Evolutionary conservation across 1,284 basidiomycete species (phyloP).

Genomic region (Fomitopsis palustris): DNA sequence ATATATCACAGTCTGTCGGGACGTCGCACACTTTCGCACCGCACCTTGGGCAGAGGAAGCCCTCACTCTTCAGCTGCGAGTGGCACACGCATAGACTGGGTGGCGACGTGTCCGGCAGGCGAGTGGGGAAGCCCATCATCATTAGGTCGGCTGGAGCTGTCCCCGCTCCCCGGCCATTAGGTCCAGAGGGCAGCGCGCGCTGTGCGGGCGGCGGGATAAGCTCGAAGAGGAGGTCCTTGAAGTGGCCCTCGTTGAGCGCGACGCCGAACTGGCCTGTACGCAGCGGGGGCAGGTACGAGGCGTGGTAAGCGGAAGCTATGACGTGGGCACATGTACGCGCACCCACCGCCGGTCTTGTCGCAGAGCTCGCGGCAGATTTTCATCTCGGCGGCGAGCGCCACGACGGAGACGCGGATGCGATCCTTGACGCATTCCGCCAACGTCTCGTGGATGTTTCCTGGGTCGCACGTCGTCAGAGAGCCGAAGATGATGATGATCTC

Average conservation of each 20-base stretch:
- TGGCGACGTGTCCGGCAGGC: conserved; percentile 80
- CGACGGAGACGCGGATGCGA: conserved; percentile 88
- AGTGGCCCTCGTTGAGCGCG: conserved; percentile 95
- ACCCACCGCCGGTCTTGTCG: conserved; percentile 82
- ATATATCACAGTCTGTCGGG: conserved; percentile 97
- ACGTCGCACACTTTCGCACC: conserved; percentile 94
- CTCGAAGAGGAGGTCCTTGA: conserved; percentile 93
- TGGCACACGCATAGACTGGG: conserved; percentile 92
- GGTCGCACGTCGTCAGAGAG: conserved; percentile 94
- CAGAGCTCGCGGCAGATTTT: conserved; percentile 93
- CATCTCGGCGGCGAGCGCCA: conserved; percentile 94
- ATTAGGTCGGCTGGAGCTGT: conserved; percentile 86
- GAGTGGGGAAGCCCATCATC: conserved; percentile 98
- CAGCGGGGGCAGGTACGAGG: not conserved
- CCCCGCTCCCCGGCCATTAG: conserved; percentile 30
- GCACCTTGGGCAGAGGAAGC: conserved; percentile 95
- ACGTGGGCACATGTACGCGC: not conserved
- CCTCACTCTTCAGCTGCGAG: conserved; percentile 83
- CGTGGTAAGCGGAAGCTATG: not conserved
- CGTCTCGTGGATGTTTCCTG: conserved; percentile 94
- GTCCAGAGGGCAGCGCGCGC: conserved; percentile 48
- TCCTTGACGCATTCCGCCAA: conserved; percentile 77
- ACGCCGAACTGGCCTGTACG: conserved; percentile 85
- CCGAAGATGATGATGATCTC: conserved; percentile 95
- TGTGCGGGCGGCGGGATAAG: conserved; percentile 94